Percentiles rank a stretch among this genome's conserved stretches.
phyloP scores from a whole-genome alignment of 2,329 filamentous ascomycete genomes.

The Chrysoporthe cubensis region DNA sequence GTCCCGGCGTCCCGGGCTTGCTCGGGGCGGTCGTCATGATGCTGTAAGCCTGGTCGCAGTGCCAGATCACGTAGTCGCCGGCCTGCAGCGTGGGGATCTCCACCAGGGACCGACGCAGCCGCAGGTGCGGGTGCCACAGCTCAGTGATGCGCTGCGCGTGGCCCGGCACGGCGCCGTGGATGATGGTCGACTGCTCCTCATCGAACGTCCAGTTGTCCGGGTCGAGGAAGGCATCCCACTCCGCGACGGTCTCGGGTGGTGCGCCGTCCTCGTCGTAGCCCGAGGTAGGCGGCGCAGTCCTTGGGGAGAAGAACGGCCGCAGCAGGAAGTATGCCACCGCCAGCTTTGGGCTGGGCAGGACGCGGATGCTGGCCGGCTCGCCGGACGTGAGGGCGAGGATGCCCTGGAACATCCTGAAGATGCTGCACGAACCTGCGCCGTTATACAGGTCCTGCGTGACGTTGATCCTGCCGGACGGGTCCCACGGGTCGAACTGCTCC shows the following conservation, averaged over 20 bases:
- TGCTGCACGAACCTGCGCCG: conserved; percentile 59
- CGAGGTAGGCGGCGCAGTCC: conserved; percentile 45
- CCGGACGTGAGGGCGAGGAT: conserved; percentile 58
- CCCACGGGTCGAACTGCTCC: conserved; percentile 62
- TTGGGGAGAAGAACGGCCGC: conserved; percentile 57
- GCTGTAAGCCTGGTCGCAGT: conserved; percentile 61
- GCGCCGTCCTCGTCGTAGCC: conserved; percentile 31
- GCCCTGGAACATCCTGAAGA: conserved; percentile 64
- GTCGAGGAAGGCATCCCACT: conserved; percentile 58
- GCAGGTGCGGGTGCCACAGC: conserved; percentile 60
- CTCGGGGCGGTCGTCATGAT: conserved; percentile 48
- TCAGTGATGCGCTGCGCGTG: conserved; percentile 62
- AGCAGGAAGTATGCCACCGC: conserved; percentile 53
- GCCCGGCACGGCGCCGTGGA: conserved; percentile 61
- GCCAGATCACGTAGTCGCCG: conserved; percentile 63
- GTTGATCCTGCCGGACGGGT: conserved; percentile 55
- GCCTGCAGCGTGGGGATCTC: conserved; percentile 58
- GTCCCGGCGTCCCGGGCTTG: conserved; percentile 39
- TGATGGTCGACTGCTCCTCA: conserved; percentile 56
- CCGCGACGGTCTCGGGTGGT: conserved; percentile 40
- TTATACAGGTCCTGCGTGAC: conserved; percentile 62
- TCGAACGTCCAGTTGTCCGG: conserved; percentile 50
- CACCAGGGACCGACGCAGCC: conserved; percentile 56
- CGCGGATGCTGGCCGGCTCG: conserved; percentile 51
- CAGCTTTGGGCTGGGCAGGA: conserved; percentile 53